These are phyloP conservation scores for Fusarium devonianum DNA, from an alignment of 2,329 filamentous ascomycete genomes.

Conservation along the genomic window DNA sequence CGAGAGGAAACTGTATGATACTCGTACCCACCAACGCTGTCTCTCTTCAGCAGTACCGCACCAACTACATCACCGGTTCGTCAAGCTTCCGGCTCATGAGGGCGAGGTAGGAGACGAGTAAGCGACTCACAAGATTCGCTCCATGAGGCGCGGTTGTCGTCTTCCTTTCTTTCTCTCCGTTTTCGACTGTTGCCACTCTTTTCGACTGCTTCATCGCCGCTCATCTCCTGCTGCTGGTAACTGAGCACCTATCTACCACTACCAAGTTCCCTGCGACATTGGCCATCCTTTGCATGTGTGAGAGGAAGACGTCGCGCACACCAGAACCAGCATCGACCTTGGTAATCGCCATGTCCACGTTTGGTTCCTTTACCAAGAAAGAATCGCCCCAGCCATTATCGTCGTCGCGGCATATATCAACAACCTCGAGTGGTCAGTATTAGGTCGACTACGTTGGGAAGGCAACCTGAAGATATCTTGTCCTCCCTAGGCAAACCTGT, in stretches of 20 bases:
- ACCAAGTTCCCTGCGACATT: too few species aligned
- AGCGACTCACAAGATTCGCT: constrained; percentile 5
- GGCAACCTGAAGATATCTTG: constrained; percentile 5
- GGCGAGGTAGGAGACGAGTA: constrained; percentile 1
- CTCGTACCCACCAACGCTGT: too few species aligned
- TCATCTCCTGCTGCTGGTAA: constrained; percentile 11
- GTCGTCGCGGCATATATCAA: constrained; percentile 10
- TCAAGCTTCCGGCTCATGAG: constrained; percentile 14
- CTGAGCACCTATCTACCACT: not conserved
- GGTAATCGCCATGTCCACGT: constrained; percentile 35
- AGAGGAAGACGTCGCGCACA: not conserved
- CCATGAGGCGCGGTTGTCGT: constrained; percentile 20
- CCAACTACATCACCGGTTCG: constrained; percentile 10
- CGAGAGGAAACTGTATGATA: too few species aligned
- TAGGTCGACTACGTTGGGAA: constrained; percentile 6
- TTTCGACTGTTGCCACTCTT: constrained; percentile 4
- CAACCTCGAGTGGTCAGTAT: constrained; percentile 5
- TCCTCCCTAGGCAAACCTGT: not conserved
- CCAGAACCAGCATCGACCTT: constrained; percentile 4
- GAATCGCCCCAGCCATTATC: constrained; percentile 15
- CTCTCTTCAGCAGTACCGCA: constrained; percentile 18
- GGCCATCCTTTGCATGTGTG: constrained; percentile 1
- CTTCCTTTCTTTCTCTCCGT: constrained; percentile 10
- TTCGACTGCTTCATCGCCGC: constrained; percentile 9
- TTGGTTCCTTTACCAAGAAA: constrained; percentile 28